These are phyloP conservation scores for Ganoderma lingzhi DNA, from an alignment of 1,284 basidiomycete species.

Conservation along the genomic window DNA sequence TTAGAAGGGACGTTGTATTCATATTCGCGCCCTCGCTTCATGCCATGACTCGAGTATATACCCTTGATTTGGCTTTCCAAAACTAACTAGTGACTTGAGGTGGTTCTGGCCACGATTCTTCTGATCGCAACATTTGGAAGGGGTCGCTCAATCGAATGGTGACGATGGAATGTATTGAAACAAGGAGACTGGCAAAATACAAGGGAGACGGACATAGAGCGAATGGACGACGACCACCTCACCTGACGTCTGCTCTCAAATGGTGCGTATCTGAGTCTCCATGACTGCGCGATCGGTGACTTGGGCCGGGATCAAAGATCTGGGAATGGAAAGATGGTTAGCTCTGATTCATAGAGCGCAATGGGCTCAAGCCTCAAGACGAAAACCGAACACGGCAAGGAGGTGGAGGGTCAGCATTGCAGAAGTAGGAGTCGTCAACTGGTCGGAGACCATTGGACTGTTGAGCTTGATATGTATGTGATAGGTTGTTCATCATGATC, in stretches of 20 bases:
- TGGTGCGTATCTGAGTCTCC: neutral
- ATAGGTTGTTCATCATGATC: slow-evolving; percentile 20
- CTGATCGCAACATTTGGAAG: no score
- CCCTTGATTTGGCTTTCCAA: neutral
- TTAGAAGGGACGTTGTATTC: neutral
- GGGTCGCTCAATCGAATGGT: no score
- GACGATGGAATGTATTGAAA: no score
- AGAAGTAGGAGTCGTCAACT: slow-evolving; percentile 22
- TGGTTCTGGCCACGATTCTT: no score
- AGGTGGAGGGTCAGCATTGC: slow-evolving; percentile 12
- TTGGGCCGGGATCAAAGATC: neutral
- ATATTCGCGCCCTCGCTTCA: neutral
- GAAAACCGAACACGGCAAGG: neutral
- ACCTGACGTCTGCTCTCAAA: no score
- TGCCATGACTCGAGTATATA: neutral
- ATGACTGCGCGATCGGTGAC: neutral
- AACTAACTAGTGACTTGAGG: no score
- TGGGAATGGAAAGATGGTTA: neutral
- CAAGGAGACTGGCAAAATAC: neutral
- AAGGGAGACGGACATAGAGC: neutral
- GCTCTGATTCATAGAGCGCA: neutral
- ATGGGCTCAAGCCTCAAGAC: neutral
- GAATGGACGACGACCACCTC: no score
- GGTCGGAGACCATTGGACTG: slow-evolving; percentile 21
- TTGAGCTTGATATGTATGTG: slow-evolving; percentile 24